Evolutionary conservation across 2,329 filamentous ascomycete genomes (phyloP).

Genomic region (Diaporthe aspalathi): DNA sequence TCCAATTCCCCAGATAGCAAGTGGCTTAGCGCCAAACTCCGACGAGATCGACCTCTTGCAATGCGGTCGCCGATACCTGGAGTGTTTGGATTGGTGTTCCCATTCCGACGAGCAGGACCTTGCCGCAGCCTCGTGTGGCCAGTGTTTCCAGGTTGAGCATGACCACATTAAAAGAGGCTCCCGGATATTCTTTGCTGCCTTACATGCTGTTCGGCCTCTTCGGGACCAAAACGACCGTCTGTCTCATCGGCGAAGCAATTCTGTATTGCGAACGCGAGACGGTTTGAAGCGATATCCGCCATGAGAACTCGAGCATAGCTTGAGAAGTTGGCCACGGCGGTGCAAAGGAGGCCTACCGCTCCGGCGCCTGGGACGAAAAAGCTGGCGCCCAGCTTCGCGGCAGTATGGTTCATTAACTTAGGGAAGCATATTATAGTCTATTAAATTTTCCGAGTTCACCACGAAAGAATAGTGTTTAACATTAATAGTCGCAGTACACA

Average conservation of each 20-base stretch:
- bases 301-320: constrained; percentile 19
- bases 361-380: constrained; percentile 23
- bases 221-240: constrained; percentile 34
- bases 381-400: neutral
- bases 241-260: constrained; percentile 41
- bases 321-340: constrained; percentile 3
- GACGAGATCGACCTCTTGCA: constrained; percentile 77
- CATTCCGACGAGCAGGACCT: constrained; percentile 79
- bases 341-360: constrained; percentile 22
- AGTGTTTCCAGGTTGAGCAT: constrained; percentile 41
- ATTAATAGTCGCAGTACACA: constrained; percentile 1
- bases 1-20: constrained; percentile 71
- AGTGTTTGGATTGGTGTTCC: constrained; percentile 73
- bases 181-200: neutral
- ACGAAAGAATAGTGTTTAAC: neutral
- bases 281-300: constrained; percentile 14
- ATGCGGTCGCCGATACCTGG: constrained; percentile 74
- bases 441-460: neutral
- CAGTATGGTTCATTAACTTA: no score
- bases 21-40: constrained; percentile 80
- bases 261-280: constrained; percentile 32
- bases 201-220: constrained; percentile 15
- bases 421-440: neutral
- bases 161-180: no score
- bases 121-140: constrained; percentile 74